A percentile compares a stretch with the other conserved stretches of the same genome.
phyloP scores from a whole-genome alignment of 2,329 filamentous ascomycete genomes.

The Fusarium buxicola region DNA sequence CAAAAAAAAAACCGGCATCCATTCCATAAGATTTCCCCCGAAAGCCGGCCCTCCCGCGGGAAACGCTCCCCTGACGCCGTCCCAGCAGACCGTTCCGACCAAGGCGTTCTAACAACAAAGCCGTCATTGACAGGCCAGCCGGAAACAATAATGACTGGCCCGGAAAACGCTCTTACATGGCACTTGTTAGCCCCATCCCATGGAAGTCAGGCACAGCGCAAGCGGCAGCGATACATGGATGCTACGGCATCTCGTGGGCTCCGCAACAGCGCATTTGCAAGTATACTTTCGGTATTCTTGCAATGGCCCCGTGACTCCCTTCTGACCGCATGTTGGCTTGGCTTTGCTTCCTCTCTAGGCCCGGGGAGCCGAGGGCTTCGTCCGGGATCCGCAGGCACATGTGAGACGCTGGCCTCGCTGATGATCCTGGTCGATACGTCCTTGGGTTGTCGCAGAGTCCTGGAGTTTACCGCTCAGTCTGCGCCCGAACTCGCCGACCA shows the following conservation, averaged over 20 bases:
- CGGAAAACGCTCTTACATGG: constrained; percentile 32
- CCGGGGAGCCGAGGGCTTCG: constrained; percentile 31
- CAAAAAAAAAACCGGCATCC: too few relatives aligned
- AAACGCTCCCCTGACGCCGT: constrained; percentile 22
- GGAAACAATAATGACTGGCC: constrained; percentile 36
- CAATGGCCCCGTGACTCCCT: constrained; percentile 29
- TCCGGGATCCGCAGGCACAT: constrained; percentile 28
- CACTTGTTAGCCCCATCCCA: constrained; percentile 22
- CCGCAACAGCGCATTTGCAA: constrained; percentile 12
- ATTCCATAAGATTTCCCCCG: constrained; percentile 12
- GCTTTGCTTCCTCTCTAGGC: constrained; percentile 14
- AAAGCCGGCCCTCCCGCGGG: constrained; percentile 24
- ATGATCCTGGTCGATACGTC: constrained; percentile 19
- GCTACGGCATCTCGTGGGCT: constrained; percentile 30
- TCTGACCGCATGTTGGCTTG: constrained; percentile 43
- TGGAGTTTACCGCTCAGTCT: constrained; percentile 18
- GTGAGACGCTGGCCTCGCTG: constrained; percentile 23
- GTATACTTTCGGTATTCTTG: constrained; percentile 32
- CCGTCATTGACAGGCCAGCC: constrained; percentile 30
- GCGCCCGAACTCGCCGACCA: constrained; percentile 14
- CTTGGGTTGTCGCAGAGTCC: constrained; percentile 11
- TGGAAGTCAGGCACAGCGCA: constrained; percentile 23
- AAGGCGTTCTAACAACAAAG: constrained; percentile 27
- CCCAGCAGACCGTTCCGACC: constrained; percentile 23
- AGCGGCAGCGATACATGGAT: constrained; percentile 21